A percentile compares a stretch with the other conserved stretches of the same genome.
These are phyloP conservation scores for Nosema granulosis DNA, from an alignment of 371 early-diverging fungal genomes.

Conservation along the genomic window DNA sequence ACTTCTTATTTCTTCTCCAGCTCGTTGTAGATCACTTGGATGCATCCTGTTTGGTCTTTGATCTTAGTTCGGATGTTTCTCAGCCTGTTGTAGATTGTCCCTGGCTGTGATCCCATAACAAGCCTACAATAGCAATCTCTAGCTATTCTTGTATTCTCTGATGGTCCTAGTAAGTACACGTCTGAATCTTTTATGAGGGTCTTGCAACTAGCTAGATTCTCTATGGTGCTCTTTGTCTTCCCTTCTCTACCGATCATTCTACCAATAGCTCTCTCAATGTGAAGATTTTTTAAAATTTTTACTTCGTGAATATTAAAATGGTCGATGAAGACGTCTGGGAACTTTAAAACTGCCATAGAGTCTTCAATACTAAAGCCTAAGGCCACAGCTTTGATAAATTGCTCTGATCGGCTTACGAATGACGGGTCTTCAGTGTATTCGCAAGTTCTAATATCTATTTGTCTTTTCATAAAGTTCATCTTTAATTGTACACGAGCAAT, in stretches of 20 bases:
- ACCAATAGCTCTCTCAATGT: conserved; percentile 93
- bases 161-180: conserved; percentile 88
- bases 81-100: conserved; percentile 77
- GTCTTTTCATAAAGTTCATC: conserved; percentile 79
- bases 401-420: conserved; percentile 75
- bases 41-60: conserved; percentile 60
- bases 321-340: conserved; percentile 73
- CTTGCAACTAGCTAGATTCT: conserved; percentile 87
- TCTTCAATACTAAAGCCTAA: conserved; percentile 85
- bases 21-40: conserved; percentile 57
- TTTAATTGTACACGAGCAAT: conserved; percentile 88
- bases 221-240: conserved; percentile 89
- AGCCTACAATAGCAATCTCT: conserved; percentile 84
- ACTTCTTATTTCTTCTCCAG: conserved; percentile 30
- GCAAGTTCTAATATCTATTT: conserved; percentile 79
- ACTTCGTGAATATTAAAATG: conserved; percentile 95
- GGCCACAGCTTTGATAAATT: conserved; percentile 77
- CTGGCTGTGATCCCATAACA: conserved; percentile 91
- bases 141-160: conserved; percentile 90
- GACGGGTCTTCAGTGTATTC: conserved; percentile 69
- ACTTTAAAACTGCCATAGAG: conserved; percentile 80
- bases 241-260: conserved; percentile 97
- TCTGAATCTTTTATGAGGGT: conserved; percentile 92
- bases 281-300: conserved; percentile 85
- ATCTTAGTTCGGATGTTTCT: conserved; percentile 62